Percentiles rank a stretch among this genome's conserved stretches.
Evolutionary conservation across 306 rosid genomes (phyloP).

Genomic region (Carpinus fangiana): DNA sequence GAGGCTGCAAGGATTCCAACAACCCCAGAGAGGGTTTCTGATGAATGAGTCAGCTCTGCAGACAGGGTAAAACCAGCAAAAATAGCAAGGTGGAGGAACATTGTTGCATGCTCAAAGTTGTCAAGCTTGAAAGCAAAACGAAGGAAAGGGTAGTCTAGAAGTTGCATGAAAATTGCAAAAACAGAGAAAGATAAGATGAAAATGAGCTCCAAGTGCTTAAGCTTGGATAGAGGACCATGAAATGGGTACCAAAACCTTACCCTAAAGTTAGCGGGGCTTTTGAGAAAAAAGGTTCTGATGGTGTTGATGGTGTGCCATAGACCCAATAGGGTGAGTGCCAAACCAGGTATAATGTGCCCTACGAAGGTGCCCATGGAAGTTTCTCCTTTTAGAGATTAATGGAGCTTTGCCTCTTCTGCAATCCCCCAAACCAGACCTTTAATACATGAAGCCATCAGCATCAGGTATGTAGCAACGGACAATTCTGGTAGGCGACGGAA

Average conservation of each 20-base stretch:
- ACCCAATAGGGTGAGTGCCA: slow-evolving; percentile 65
- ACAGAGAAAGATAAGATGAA: slow-evolving; percentile 63
- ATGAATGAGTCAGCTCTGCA: slow-evolving; percentile 55
- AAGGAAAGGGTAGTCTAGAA: slow-evolving; percentile 66
- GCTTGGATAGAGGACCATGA: slow-evolving; percentile 33
- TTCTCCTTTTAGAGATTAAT: slow-evolving; percentile 25
- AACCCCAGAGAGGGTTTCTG: slow-evolving; percentile 57
- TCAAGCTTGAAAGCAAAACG: slow-evolving; percentile 58
- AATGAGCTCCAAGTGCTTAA: slow-evolving; percentile 80
- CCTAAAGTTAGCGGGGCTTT: slow-evolving; percentile 61
- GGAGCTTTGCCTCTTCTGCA: slow-evolving; percentile 25
- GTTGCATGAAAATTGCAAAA: slow-evolving; percentile 57
- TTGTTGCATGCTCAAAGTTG: slow-evolving; percentile 86
- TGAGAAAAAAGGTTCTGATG: slow-evolving; percentile 61
- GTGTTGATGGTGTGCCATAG: slow-evolving; percentile 84
- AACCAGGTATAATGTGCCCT: slow-evolving; percentile 71
- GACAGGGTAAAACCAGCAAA: slow-evolving; percentile 74
- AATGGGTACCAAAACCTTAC: slow-evolving; percentile 71
- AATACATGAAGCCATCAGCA: slow-evolving; percentile 38
- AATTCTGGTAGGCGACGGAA: slow-evolving; percentile 2
- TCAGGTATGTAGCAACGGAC: slow-evolving; percentile 28
- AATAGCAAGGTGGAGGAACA: slow-evolving; percentile 82
- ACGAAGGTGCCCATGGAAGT: slow-evolving; percentile 61
- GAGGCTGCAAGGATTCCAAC: slow-evolving; percentile 67
- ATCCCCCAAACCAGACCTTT: slow-evolving; percentile 33